Conservation (phyloP, 768 basidiomycete species). For the Boletus subparvulus region DNA sequence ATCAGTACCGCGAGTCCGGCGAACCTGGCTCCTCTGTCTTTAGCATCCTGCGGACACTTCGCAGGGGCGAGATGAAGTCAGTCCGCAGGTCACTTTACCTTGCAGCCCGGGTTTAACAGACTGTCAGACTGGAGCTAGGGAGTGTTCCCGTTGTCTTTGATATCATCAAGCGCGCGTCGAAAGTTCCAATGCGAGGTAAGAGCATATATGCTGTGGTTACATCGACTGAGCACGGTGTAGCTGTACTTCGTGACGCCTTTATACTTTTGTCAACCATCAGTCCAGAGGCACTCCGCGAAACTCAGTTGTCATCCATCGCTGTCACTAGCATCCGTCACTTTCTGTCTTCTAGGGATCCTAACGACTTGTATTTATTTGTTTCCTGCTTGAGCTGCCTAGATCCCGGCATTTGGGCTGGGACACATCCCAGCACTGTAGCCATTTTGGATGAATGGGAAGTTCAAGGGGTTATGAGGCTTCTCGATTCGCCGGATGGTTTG, state of each 20-base stretch:
- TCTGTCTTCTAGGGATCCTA: constrained; percentile 55
- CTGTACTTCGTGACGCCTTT: constrained; percentile 36
- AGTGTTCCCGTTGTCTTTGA: constrained; percentile 23
- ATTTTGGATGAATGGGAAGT: constrained; percentile 74
- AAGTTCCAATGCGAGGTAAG: constrained; percentile 28
- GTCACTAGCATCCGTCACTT: constrained; percentile 53
- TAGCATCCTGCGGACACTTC: constrained; percentile 25
- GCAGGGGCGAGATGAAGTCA: constrained; percentile 24
- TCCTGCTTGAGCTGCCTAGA: constrained; percentile 60
- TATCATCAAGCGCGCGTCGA: constrained; percentile 26
- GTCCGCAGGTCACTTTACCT: constrained; percentile 2
- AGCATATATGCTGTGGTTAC: not conserved
- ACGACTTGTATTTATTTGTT: constrained; percentile 67
- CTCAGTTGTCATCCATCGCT: constrained; percentile 24
- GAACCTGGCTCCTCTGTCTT: not conserved
- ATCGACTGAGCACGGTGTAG: constrained; percentile 26
- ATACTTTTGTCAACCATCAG: constrained; percentile 29
- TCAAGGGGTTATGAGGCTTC: constrained; percentile 63
- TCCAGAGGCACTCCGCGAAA: constrained; percentile 19
- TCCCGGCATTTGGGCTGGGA: constrained; percentile 68
- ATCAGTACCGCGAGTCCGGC: constrained; percentile 10
- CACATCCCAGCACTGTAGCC: constrained; percentile 45
- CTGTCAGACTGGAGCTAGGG: constrained; percentile 22
- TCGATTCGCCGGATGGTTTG: constrained; percentile 57
- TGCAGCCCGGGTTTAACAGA: not conserved